Evolutionary conservation across 228 moss, liverwort and hornwort species (phyloP).

Genomic region (Sphagnum magellanicum): DNA sequence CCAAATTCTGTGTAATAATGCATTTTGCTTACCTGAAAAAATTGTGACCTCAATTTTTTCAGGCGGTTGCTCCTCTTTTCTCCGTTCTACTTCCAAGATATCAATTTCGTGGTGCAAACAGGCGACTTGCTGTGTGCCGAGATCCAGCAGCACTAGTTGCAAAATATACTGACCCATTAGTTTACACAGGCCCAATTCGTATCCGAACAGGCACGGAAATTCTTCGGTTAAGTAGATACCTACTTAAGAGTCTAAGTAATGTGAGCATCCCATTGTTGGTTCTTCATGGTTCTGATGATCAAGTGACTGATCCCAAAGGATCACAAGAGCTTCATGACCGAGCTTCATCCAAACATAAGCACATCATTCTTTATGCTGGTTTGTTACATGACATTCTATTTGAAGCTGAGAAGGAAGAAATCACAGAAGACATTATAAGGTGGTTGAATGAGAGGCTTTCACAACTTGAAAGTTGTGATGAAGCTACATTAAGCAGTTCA

Average conservation of each 20-base stretch:
- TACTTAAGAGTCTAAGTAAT: slow-evolving; percentile 66
- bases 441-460: slow-evolving; percentile 71
- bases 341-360: slow-evolving; percentile 66
- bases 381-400: slow-evolving; percentile 87
- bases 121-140: slow-evolving; percentile 62
- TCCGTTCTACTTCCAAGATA: slow-evolving; percentile 77
- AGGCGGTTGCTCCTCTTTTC: slow-evolving; percentile 86
- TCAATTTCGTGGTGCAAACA: slow-evolving; percentile 69
- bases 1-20: neutral
- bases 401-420: slow-evolving; percentile 72
- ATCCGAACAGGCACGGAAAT: slow-evolving; percentile 88
- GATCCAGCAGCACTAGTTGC: slow-evolving; percentile 74
- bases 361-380: slow-evolving; percentile 77
- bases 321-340: slow-evolving; percentile 76
- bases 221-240: slow-evolving; percentile 59
- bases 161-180: slow-evolving; percentile 84
- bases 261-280: slow-evolving; percentile 74
- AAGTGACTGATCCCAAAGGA: slow-evolving; percentile 78
- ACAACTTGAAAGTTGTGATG: neutral
- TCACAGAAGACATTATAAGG: slow-evolving; percentile 57
- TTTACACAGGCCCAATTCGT: slow-evolving; percentile 89
- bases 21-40: neutral
- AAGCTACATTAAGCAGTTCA: no score
- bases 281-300: slow-evolving; percentile 83
- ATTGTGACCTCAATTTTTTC: slow-evolving; percentile 7